These are phyloP conservation scores for Apiotrichum siamense DNA, from an alignment of 1,284 basidiomycete genomes.

Conservation along the genomic window DNA sequence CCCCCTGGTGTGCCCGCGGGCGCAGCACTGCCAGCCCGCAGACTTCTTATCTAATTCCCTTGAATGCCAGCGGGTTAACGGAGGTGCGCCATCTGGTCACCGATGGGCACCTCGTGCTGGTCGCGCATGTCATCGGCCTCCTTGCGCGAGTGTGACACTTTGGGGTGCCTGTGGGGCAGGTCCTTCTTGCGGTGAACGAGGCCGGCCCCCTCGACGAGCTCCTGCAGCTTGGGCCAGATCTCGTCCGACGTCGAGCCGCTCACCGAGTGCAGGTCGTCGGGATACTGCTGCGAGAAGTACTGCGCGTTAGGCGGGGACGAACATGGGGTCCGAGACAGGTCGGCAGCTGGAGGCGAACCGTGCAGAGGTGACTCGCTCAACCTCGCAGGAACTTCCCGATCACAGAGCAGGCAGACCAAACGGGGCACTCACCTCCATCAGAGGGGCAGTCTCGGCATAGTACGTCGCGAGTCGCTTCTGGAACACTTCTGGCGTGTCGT, in stretches of 20 bases:
- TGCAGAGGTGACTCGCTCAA: no score
- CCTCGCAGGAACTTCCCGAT: no score
- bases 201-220: slow-evolving; percentile 39
- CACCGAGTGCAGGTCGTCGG: slow-evolving; percentile 63
- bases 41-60: background rate
- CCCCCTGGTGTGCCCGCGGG: background rate
- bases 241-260: slow-evolving; percentile 80
- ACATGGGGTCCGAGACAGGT: no score
- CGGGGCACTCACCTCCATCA: slow-evolving; percentile 54
- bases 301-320: slow-evolving; percentile 23
- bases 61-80: background rate
- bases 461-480: slow-evolving; percentile 72
- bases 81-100: slow-evolving; percentile 16
- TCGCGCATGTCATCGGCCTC: slow-evolving; percentile 46
- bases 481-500: slow-evolving; percentile 87
- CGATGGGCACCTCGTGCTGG: slow-evolving; percentile 18
- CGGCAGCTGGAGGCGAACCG: background rate
- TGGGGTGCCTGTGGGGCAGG: slow-evolving; percentile 11
- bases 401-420: background rate
- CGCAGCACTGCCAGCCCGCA: no score
- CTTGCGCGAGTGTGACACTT: slow-evolving; percentile 29
- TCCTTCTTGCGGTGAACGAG: slow-evolving; percentile 20
- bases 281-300: slow-evolving; percentile 61
- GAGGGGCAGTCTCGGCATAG: slow-evolving; percentile 79
- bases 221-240: slow-evolving; percentile 45